Evolutionary conservation across 176 grass and related monocot genomes (phyloP).

Genomic region (Musa troglodytarum): DNA sequence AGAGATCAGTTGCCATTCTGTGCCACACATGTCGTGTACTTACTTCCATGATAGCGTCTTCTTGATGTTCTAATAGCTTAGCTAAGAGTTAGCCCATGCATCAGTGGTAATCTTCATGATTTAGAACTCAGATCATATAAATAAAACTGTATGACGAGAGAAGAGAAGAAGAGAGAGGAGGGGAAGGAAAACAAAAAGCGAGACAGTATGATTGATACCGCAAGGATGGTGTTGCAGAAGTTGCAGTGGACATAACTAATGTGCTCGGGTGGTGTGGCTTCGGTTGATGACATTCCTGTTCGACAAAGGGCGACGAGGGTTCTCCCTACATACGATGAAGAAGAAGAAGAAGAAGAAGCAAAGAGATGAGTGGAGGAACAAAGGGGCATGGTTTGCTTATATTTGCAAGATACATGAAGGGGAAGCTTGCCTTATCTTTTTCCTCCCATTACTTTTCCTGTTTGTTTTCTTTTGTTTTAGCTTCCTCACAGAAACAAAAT

Average conservation of each 20-base stretch:
- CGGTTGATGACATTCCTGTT: conserved; percentile 39
- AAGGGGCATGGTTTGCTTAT: neutral
- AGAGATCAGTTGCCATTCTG: too few relatives aligned
- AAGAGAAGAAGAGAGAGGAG: neutral
- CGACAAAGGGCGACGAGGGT: too few relatives aligned
- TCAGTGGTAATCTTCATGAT: too few relatives aligned
- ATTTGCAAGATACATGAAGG: neutral
- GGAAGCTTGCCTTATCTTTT: neutral
- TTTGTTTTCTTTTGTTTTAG: neutral
- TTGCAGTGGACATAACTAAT: conserved; percentile 91
- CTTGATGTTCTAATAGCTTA: too few relatives aligned
- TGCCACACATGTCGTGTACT: too few relatives aligned
- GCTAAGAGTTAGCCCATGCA: too few relatives aligned
- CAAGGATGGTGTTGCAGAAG: conserved; percentile 90
- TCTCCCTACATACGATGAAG: neutral
- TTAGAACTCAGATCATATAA: too few relatives aligned
- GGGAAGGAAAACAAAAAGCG: neutral
- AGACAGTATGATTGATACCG: conserved; percentile 35
- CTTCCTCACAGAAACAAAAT: neutral
- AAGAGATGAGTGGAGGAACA: neutral
- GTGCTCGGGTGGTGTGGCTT: conserved; percentile 46
- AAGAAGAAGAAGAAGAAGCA: neutral
- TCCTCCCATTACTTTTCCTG: neutral
- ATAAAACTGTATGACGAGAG: too few relatives aligned
- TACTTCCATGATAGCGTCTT: too few relatives aligned